Percentiles rank a stretch among this genome's conserved stretches.
phyloP scores from a whole-genome alignment of 2,329 filamentous ascomycete genomes.

The Tolypocladium sp. region DNA sequence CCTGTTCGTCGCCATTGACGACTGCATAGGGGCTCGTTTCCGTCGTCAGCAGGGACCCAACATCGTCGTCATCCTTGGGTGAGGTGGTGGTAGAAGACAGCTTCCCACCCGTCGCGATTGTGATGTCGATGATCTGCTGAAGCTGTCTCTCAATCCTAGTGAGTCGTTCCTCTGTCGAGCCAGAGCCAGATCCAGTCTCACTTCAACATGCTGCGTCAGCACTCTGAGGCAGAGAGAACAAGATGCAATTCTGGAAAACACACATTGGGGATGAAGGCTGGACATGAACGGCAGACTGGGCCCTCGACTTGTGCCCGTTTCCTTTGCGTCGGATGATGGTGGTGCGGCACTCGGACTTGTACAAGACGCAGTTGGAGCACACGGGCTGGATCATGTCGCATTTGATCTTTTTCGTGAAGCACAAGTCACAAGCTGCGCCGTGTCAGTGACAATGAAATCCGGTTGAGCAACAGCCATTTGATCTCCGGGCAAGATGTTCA shows the following conservation, averaged over 20 bases:
- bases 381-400: constrained; percentile 33
- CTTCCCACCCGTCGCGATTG: background rate
- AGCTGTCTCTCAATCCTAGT: constrained; percentile 22
- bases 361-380: constrained; percentile 34
- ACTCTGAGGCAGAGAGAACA: too few relatives aligned
- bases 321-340: constrained; percentile 15
- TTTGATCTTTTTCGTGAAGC: constrained; percentile 36
- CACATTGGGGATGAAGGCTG: background rate
- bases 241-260: background rate
- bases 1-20: background rate
- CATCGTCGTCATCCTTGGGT: background rate
- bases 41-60: background rate
- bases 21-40: constrained; percentile 5
- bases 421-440: constrained; percentile 30
- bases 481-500: background rate
- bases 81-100: background rate
- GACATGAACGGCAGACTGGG: background rate
- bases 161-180: constrained; percentile 14
- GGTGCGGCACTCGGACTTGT: constrained; percentile 27
- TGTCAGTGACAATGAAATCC: background rate
- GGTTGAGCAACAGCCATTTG: background rate
- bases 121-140: constrained; percentile 16
- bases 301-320: constrained; percentile 9
- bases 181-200: background rate
- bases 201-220: constrained; percentile 1